A percentile compares a stretch with the other conserved stretches of the same genome.
These are phyloP conservation scores for Hansenula lynferdii DNA, from an alignment of 1,139 yeast genomes.

Conservation along the genomic window DNA sequence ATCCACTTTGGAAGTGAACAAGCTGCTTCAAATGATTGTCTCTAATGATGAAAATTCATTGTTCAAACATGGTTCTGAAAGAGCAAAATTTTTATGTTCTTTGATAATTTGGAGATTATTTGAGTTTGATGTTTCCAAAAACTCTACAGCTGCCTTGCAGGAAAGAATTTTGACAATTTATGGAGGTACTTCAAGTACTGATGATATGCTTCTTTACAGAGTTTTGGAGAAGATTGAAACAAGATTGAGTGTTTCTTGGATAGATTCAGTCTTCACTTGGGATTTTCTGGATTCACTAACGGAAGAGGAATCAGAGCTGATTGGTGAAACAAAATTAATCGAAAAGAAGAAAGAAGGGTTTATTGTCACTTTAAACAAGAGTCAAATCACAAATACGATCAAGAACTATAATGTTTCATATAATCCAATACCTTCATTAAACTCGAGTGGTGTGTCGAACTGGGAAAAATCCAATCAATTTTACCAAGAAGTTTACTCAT, in stretches of 20 bases:
- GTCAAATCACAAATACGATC: conserved; percentile 45
- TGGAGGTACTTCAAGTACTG: conserved; percentile 54
- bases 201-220: conserved; percentile 57
- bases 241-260: conserved; percentile 48
- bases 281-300: conserved; percentile 46
- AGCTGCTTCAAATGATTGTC: conserved; percentile 59
- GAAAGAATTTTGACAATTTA: conserved; percentile 47
- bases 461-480: conserved; percentile 27
- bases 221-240: conserved; percentile 56
- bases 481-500: conserved; percentile 16
- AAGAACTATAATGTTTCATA: conserved; percentile 29
- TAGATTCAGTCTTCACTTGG: conserved; percentile 57
- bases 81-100: conserved; percentile 37
- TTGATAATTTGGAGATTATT: conserved; percentile 42
- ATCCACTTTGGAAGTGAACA: conserved; percentile 41
- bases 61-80: conserved; percentile 22
- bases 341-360: conserved; percentile 43
- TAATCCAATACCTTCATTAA: conserved; percentile 16
- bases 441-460: conserved; percentile 6
- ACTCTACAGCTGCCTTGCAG: conserved; percentile 43
- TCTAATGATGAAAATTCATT: conserved; percentile 42
- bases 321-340: conserved; percentile 42
- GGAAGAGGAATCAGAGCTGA: conserved; percentile 37
- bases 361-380: conserved; percentile 51
- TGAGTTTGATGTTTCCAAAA: conserved; percentile 39